These are phyloP conservation scores for Scutellaria baicalensis DNA, from an alignment of 257 asterid genomes.

Conservation along the genomic window DNA sequence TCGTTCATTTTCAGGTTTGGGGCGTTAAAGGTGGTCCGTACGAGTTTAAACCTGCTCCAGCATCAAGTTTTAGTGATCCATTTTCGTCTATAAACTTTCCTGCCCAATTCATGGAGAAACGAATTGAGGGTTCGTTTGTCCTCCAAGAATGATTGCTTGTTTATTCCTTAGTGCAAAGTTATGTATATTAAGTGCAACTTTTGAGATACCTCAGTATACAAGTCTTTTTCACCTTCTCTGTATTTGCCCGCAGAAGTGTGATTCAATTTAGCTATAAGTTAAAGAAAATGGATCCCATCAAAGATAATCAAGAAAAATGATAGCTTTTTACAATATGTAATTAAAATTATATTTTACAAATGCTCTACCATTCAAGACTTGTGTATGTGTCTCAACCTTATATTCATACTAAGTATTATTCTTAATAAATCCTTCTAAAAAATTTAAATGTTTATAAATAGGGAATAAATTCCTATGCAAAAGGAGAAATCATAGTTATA, in stretches of 20 bases:
- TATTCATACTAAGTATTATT: no score
- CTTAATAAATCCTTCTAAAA: no score
- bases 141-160: conserved; percentile 52
- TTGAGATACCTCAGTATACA: conserved; percentile 3
- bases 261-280: not conserved
- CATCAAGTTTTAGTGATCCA: conserved; percentile 60
- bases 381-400: no score
- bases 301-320: not conserved
- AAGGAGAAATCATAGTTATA: no score
- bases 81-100: conserved; percentile 49
- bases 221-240: not conserved
- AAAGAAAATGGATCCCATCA: not conserved
- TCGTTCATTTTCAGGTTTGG: conserved; percentile 63
- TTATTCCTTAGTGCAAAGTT: not conserved
- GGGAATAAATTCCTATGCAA: no score
- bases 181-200: conserved; percentile 28
- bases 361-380: no score
- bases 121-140: conserved; percentile 58
- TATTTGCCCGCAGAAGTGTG: not conserved
- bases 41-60: conserved; percentile 85
- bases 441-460: no score
- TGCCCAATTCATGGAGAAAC: conserved; percentile 46
- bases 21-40: conserved; percentile 87
- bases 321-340: no score
- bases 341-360: no score